Base-by-base conservation (phyloP, 306 rosid genomes). In the Citrullus colocynthis region DNA sequence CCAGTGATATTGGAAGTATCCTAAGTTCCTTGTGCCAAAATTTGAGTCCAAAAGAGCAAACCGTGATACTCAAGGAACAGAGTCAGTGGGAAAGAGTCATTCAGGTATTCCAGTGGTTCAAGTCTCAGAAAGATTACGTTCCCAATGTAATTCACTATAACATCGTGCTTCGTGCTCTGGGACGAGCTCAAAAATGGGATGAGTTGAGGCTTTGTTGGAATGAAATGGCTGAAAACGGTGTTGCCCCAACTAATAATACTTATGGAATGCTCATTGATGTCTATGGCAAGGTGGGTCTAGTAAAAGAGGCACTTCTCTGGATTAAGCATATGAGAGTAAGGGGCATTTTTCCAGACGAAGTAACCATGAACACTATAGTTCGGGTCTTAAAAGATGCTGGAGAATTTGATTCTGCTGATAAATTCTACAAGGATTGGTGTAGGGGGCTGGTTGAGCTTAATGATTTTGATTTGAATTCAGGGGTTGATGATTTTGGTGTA, bases 121-220 rank as follows among this genome's bases (percentile, higher is more conserved):
- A 84, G 85, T 85, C 91, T 21, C 88, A 79, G 65, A 49, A 80
- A 21, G 84, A 86, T 55, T 89, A 89, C 81, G 83, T 86, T 44
- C 88, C 89, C 12, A 90, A 95, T 79, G 99, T 87, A 15, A 95
- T 95, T 83, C 99, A 92, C 80, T 92, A 90, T 80, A 95, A 95
- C 79, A 86, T 92, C 21, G 96, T 95, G 82, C 97, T 95, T 76
- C 85, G 96, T 6, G 75, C 81, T 6, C 85, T 95, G 4, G 96
- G 96, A 45, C 90, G 86, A 79, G 97, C 96, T 57, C 88, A 88
- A 71, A 88, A 88, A 67, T 95, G 99, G 99, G 97, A 89, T 77
- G 89, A 85, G 11, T 54, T 92, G 48, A 76, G 97, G 84, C 92
- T 87, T 75, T 87, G 89, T 74, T 95, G 97, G 97, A 72, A 84